phyloP scores from a whole-genome alignment of 2,329 filamentous ascomycete genomes.

The Fusarium sp. region DNA sequence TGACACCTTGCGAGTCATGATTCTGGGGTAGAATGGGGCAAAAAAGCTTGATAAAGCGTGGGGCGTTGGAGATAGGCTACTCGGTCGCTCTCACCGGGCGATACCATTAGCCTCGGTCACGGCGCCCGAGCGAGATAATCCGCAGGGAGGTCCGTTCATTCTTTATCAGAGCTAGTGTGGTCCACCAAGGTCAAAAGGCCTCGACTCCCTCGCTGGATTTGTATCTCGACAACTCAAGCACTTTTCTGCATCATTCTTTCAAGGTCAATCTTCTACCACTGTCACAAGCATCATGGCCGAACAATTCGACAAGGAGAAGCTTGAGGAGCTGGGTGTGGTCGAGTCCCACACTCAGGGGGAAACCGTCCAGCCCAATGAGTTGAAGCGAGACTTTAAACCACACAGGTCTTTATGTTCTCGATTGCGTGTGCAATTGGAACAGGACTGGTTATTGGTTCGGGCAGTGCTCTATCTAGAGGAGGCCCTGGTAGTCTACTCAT shows the following conservation, averaged over 20 bases:
- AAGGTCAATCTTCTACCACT: neutral
- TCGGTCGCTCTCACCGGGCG: neutral
- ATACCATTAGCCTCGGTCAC: neutral
- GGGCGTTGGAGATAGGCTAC: neutral
- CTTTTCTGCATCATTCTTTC: neutral
- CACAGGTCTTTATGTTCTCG: slow-evolving; percentile 53
- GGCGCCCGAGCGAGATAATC: neutral
- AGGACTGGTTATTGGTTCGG: slow-evolving; percentile 64
- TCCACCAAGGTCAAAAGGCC: neutral
- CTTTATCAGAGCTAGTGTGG: neutral
- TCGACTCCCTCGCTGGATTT: neutral
- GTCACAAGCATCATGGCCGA: neutral
- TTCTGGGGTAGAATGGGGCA: neutral
- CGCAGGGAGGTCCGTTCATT: neutral
- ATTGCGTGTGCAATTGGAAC: slow-evolving; percentile 54
- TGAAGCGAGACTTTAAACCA: slow-evolving; percentile 39
- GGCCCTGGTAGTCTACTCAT: slow-evolving; percentile 57
- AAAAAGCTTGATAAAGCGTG: neutral
- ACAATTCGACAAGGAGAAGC: neutral
- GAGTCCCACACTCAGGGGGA: neutral
- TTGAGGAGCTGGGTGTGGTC: neutral
- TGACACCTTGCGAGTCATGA: neutral
- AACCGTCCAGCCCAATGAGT: slow-evolving; percentile 4
- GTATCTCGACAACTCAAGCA: neutral
- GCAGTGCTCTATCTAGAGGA: slow-evolving; percentile 60